Conservation (phyloP, 805 yeast genomes). For the Priceomyces haplophilus region DNA sequence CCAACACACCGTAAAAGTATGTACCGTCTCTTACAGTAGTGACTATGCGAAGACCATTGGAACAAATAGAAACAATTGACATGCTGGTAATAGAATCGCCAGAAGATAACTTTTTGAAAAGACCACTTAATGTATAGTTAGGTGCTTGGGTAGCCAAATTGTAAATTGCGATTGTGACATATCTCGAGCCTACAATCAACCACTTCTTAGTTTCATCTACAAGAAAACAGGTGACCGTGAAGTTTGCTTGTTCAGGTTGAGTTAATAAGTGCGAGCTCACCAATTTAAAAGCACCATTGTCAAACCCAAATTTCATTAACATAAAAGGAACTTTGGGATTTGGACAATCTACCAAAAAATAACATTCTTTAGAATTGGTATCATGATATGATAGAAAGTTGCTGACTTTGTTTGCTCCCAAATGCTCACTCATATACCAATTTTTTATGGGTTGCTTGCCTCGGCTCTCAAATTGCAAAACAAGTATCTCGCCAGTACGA, state of each 20-base stretch:
- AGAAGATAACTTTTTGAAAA: conserved; percentile 49
- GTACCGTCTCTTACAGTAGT: conserved; percentile 68
- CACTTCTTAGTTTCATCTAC: conserved; percentile 35
- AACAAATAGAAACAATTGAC: conserved; percentile 28
- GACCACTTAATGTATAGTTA: conserved; percentile 14
- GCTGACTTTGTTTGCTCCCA: conserved; percentile 43
- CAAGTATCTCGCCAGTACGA: conserved; percentile 40
- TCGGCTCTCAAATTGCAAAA: conserved; percentile 25
- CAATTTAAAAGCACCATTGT: conserved; percentile 18
- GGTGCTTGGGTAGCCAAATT: conserved; percentile 29
- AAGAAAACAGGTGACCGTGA: conserved; percentile 58
- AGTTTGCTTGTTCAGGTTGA: conserved; percentile 43
- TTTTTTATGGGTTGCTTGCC: conserved; percentile 16
- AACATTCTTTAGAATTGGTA: conserved; percentile 19
- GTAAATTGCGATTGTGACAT: conserved; percentile 61
- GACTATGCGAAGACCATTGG: conserved; percentile 23
- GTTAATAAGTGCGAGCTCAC: conserved; percentile 25
- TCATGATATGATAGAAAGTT: conserved; percentile 42
- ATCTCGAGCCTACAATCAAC: conserved; percentile 68
- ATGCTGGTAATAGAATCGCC: conserved; percentile 72
- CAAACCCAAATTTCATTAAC: conserved; percentile 33
- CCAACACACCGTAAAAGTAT: conserved; percentile 41
- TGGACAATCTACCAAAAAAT: conserved; percentile 61
- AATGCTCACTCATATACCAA: conserved; percentile 23
- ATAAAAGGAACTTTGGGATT: conserved; percentile 56